Conservation (phyloP, 208 protist genomes). For the Acanthamoeba triangularis region DNA sequence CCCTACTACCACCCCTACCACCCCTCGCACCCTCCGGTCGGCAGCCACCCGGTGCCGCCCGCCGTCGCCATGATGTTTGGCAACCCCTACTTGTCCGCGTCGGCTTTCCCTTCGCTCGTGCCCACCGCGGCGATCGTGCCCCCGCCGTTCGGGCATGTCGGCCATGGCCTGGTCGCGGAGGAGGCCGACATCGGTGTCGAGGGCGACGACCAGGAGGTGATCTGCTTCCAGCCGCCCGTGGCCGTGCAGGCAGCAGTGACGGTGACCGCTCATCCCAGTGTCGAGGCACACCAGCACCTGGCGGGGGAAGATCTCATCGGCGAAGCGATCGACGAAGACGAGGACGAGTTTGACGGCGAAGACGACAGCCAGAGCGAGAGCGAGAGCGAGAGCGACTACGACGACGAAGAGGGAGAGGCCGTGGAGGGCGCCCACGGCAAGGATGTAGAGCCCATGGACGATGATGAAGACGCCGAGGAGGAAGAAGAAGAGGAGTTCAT, state of each 20-base stretch:
- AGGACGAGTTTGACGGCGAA: background rate
- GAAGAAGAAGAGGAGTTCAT: background rate
- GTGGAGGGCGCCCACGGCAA: background rate
- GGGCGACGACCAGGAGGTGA: too few species aligned
- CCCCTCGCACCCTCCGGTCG: background rate
- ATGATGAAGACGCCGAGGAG: background rate
- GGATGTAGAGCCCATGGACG: background rate
- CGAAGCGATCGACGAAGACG: background rate
- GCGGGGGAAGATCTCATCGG: background rate
- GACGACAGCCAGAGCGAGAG: background rate
- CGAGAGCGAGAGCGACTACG: background rate
- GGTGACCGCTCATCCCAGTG: background rate
- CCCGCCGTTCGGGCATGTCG: background rate
- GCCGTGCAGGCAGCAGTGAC: too few species aligned
- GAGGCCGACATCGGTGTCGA: background rate
- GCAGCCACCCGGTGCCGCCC: background rate
- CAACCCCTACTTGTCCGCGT: background rate
- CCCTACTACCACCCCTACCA: background rate
- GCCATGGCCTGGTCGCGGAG: background rate
- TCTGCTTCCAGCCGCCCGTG: too few species aligned
- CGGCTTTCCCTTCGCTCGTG: background rate
- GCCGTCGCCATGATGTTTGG: background rate
- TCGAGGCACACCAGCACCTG: background rate
- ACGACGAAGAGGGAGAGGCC: background rate
- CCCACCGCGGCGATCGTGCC: background rate